Percentiles rank a stretch among this genome's conserved stretches.
These are phyloP conservation scores for Hypomontagnella submonticulosa DNA, from an alignment of 495 filamentous ascomycete genomes.

Conservation along the genomic window DNA sequence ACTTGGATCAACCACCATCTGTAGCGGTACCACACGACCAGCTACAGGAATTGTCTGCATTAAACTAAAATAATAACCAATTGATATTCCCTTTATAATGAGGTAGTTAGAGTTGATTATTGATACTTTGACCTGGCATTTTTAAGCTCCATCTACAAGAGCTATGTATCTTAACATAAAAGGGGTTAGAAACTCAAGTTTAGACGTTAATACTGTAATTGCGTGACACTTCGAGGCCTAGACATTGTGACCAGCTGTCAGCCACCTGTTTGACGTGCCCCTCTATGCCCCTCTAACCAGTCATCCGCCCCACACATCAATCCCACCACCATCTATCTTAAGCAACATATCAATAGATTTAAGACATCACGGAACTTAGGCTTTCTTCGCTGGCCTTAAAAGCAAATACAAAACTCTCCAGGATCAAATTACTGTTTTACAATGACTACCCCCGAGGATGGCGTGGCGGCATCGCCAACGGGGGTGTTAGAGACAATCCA, in stretches of 20 bases:
- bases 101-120: too few relatives aligned
- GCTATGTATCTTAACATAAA: too few relatives aligned
- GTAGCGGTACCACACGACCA: constrained; percentile 1
- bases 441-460: constrained; percentile 21
- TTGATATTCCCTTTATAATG: too few relatives aligned
- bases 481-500: constrained; percentile 61
- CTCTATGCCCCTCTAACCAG: constrained; percentile 28
- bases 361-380: background rate
- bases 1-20: constrained; percentile 12
- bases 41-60: background rate
- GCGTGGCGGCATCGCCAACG: background rate
- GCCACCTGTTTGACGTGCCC: constrained; percentile 40
- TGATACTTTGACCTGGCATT: too few relatives aligned
- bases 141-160: too few relatives aligned
- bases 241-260: constrained; percentile 16
- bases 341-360: background rate
- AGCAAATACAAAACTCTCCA: background rate
- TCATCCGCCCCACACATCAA: background rate
- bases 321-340: constrained; percentile 5
- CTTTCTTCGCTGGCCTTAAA: background rate
- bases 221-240: too few relatives aligned
- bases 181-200: too few relatives aligned
- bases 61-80: too few relatives aligned
- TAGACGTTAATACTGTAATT: too few relatives aligned
- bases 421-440: background rate